These are phyloP conservation scores for Talaromyces sp. DNA, from an alignment of 2,329 filamentous ascomycete species.

Conservation along the genomic window DNA sequence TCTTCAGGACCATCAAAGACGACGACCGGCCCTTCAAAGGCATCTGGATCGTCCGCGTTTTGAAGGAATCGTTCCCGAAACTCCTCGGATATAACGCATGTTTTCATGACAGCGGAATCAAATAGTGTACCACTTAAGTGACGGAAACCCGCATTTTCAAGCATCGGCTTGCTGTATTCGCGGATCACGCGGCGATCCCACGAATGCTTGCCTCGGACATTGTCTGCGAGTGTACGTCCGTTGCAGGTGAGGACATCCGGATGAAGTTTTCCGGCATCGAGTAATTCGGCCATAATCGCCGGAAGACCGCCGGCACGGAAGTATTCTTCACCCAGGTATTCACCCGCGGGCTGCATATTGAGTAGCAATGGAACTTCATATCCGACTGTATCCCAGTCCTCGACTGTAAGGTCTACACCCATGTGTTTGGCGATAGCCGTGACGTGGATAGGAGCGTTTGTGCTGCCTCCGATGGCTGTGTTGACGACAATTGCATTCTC, in stretches of 20 bases:
- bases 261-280: constrained; percentile 51
- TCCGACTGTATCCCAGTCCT: constrained; percentile 56
- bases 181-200: constrained; percentile 54
- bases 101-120: constrained; percentile 56
- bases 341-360: constrained; percentile 57
- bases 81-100: constrained; percentile 49
- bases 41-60: constrained; percentile 48
- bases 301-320: constrained; percentile 55
- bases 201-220: constrained; percentile 46
- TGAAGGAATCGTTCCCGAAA: constrained; percentile 49
- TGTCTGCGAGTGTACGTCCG: constrained; percentile 47
- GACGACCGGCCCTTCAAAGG: constrained; percentile 49
- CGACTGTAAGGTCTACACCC: constrained; percentile 50
- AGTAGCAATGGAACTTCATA: constrained; percentile 53
- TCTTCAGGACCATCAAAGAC: constrained; percentile 56
- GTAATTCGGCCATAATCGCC: constrained; percentile 54
- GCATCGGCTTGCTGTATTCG: constrained; percentile 48
- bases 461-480: constrained; percentile 57
- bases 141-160: constrained; percentile 53
- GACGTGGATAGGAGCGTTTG: constrained; percentile 58
- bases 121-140: constrained; percentile 52
- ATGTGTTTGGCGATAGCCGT: constrained; percentile 57
- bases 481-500: constrained; percentile 58
- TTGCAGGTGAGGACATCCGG: constrained; percentile 48
- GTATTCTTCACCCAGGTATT: constrained; percentile 56